Conservation (phyloP, 2,329 filamentous ascomycete genomes). For the Xylaria sp. region DNA sequence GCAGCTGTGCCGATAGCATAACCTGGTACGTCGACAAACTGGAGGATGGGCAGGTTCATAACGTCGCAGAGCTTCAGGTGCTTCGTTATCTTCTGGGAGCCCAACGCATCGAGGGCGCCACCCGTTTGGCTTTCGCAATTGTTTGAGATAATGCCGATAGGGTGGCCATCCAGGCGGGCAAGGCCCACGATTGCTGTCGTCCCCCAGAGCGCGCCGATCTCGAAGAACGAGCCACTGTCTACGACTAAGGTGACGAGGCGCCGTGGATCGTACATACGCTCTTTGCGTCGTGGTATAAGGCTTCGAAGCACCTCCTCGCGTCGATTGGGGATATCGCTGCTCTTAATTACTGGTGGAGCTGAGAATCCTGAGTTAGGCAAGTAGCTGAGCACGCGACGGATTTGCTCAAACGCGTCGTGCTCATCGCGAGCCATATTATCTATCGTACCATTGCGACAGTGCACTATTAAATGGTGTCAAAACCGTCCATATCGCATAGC, state of each 20-base stretch:
- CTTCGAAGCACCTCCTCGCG: slow-evolving; percentile 31
- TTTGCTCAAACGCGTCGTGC: slow-evolving; percentile 33
- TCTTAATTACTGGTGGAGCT: slow-evolving; percentile 30
- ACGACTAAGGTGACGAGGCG: slow-evolving; percentile 28
- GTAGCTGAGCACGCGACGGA: slow-evolving; percentile 31
- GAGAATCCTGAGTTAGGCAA: slow-evolving; percentile 36
- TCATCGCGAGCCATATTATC: slow-evolving; percentile 35
- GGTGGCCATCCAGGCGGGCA: slow-evolving; percentile 30
- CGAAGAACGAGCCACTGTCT: slow-evolving; percentile 34
- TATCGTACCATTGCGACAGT: slow-evolving; percentile 36
- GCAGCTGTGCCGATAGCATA: slow-evolving; percentile 36
- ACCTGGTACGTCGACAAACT: slow-evolving; percentile 36
- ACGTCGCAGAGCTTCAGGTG: slow-evolving; percentile 36
- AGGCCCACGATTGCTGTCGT: slow-evolving; percentile 36
- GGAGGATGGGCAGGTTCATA: slow-evolving; percentile 35
- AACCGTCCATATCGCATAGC: not conserved
- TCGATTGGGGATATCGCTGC: slow-evolving; percentile 24
- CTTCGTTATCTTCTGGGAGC: slow-evolving; percentile 35
- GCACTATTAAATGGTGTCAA: slow-evolving; percentile 25
- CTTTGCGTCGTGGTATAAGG: slow-evolving; percentile 34
- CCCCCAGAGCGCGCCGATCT: slow-evolving; percentile 36
- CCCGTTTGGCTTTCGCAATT: slow-evolving; percentile 37
- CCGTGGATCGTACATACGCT: slow-evolving; percentile 36
- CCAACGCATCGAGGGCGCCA: slow-evolving; percentile 34
- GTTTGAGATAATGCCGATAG: slow-evolving; percentile 33